Evolutionary conservation across 129 eudicot species (phyloP).

Genomic region (Deinandra increscens): DNA sequence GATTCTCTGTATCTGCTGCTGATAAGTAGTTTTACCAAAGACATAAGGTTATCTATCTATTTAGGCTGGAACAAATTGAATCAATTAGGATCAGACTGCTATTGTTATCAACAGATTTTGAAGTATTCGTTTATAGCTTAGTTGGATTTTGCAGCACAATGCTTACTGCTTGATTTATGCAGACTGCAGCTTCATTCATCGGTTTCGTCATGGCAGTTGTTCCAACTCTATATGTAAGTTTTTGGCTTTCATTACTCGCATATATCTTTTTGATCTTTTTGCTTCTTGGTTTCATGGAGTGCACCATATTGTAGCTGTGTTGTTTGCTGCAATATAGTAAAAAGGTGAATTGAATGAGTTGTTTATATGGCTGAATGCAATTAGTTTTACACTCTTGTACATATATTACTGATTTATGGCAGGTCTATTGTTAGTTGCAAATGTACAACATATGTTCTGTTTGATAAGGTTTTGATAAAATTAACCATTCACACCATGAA

Average conservation of each 20-base stretch:
- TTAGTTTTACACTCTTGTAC: too few relatives aligned
- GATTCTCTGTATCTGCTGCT: too few relatives aligned
- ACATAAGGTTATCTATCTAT: neutral
- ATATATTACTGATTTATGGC: too few relatives aligned
- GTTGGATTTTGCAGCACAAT: neutral
- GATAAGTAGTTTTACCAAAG: neutral
- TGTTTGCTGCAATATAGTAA: conserved; percentile 6
- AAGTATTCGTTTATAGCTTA: neutral
- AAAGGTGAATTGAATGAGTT: too few relatives aligned
- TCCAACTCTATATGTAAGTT: conserved; percentile 65
- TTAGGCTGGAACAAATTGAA: neutral
- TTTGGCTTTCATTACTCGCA: neutral
- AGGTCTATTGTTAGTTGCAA: too few relatives aligned
- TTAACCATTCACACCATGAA: too few relatives aligned
- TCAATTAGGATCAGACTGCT: neutral
- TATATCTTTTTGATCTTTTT: neutral
- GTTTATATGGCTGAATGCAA: too few relatives aligned
- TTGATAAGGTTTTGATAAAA: too few relatives aligned
- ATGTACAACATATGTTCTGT: too few relatives aligned
- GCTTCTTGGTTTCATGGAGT: neutral
- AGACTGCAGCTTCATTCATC: conserved; percentile 56
- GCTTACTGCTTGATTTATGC: conserved; percentile 30
- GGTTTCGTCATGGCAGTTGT: conserved; percentile 75
- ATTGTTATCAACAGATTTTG: neutral
- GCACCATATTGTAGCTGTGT: neutral